A percentile compares a stretch with the other conserved stretches of the same genome.
These are phyloP conservation scores for Macrolepiota albuminosa DNA, from an alignment of 768 basidiomycete species.

Conservation along the genomic window DNA sequence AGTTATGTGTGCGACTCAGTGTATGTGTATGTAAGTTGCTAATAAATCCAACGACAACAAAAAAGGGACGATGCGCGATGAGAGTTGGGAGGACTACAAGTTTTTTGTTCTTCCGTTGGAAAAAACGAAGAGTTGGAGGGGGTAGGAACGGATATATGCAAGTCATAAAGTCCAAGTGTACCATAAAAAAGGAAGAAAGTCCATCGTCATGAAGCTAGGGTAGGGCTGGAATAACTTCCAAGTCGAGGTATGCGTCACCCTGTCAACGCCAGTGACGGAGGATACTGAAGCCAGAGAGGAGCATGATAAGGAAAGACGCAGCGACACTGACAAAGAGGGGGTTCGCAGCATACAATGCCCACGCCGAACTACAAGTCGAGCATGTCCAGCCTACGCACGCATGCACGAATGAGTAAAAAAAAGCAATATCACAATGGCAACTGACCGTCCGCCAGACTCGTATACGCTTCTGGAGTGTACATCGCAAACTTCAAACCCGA, in stretches of 20 bases:
- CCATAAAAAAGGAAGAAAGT: neutral
- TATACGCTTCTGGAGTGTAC: constrained; percentile 75
- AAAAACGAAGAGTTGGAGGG: neutral
- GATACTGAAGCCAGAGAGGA: constrained; percentile 61
- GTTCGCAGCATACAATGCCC: constrained; percentile 33
- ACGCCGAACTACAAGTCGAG: constrained; percentile 39
- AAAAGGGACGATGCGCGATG: neutral
- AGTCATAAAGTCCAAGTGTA: neutral
- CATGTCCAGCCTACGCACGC: constrained; percentile 49
- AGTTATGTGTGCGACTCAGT: constrained; percentile 1
- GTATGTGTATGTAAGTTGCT: neutral
- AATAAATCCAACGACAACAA: constrained; percentile 2
- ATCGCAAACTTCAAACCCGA: constrained; percentile 74
- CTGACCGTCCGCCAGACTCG: constrained; percentile 51
- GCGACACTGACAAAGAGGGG: constrained; percentile 53
- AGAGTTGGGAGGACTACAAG: neutral
- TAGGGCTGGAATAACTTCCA: too few relatives aligned
- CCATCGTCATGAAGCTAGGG: neutral
- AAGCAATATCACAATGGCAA: neutral
- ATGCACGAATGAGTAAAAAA: neutral
- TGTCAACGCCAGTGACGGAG: constrained; percentile 29
- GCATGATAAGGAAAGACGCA: constrained; percentile 55
- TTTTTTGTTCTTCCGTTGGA: neutral
- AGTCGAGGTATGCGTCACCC: too few relatives aligned
- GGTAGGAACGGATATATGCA: neutral